Base-by-base conservation (phyloP, 2,329 filamentous ascomycete species). In the Botrytis tulipae region DNA sequence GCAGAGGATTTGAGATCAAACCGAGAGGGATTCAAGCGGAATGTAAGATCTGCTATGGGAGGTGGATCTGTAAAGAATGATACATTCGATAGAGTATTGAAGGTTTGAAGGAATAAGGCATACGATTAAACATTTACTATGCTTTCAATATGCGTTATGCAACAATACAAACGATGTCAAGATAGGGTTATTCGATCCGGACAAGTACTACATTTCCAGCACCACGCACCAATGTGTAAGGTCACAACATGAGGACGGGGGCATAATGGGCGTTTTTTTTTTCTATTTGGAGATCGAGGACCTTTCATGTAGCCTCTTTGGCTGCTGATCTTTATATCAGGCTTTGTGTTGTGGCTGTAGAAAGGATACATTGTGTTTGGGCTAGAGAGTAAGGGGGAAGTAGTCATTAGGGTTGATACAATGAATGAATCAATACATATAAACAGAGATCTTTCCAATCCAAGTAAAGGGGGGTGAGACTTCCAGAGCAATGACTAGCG, bases 1-100 rank as follows among this genome's bases (percentile, higher is more conserved):
- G 96, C 96, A 6, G 94, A 98, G 75, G 96, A 98, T 81, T 86
- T 99, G 78, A 90, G 95, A 79, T 87, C 87, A 66, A 97, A 96
- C 82, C 86, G 94, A 54, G 96, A 98, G 71, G 89, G 87, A 44
- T 99, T 99, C 84, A 96, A 95, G 87, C 87, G 94, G 75, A 98
- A 98, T 80, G 96, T 98, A 57, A 89, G 93, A 79, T 87, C 87
- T 35, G 88, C 94, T 10, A 97, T 99, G 93, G 86, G 85, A 5
- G 96, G 96, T 70, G 94, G 94, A 10, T 84, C 84, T 0, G 90
- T 98, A 59, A 91, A 90, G 82, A 91, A 90, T 4, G 86, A 90
- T 78, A 82, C 84, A 10, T 99, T 94, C 80, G 94, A 98, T 76
- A 87, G 91, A 70, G 95, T 98, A 59, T 82, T 93, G 80, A 91